Evolutionary conservation across 225 moss, liverwort and hornwort species (phyloP).

Genomic region (Pseudoscleropodium purum): DNA sequence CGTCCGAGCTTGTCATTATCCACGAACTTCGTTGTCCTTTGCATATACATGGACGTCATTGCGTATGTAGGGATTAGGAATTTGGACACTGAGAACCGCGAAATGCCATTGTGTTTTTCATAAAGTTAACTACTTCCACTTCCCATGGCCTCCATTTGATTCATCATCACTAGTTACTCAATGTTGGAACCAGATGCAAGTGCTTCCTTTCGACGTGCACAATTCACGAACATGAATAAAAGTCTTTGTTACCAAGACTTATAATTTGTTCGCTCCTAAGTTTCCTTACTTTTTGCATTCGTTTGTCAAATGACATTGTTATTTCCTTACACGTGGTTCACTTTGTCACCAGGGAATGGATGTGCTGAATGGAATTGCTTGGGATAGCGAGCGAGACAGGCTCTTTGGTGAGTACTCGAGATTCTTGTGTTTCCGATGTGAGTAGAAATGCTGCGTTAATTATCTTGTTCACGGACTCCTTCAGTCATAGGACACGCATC

Average conservation of each 20-base stretch:
- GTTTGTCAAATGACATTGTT: not conserved
- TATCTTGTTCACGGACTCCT: not conserved
- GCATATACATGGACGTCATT: not conserved
- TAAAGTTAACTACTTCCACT: not conserved
- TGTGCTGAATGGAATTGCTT: slow-evolving; percentile 97
- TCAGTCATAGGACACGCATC: not conserved
- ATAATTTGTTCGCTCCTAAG: not conserved
- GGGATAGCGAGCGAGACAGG: slow-evolving; percentile 67
- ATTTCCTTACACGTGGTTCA: not conserved
- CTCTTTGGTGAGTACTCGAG: slow-evolving; percentile 55
- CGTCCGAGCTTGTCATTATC: not conserved
- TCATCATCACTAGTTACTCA: not conserved
- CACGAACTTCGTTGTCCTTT: not conserved
- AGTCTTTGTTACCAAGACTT: not conserved
- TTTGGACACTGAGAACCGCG: not conserved
- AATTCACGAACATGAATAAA: not conserved
- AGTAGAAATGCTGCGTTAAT: not conserved
- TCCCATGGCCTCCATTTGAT: not conserved
- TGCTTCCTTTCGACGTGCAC: not conserved
- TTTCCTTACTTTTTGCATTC: not conserved
- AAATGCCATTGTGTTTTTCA: not conserved
- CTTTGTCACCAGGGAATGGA: slow-evolving; percentile 47
- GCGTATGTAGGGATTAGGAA: not conserved
- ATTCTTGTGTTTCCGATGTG: not conserved
- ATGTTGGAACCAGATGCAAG: not conserved